Conservation (phyloP, 495 filamentous ascomycete genomes). For the Penicillium parvum region DNA sequence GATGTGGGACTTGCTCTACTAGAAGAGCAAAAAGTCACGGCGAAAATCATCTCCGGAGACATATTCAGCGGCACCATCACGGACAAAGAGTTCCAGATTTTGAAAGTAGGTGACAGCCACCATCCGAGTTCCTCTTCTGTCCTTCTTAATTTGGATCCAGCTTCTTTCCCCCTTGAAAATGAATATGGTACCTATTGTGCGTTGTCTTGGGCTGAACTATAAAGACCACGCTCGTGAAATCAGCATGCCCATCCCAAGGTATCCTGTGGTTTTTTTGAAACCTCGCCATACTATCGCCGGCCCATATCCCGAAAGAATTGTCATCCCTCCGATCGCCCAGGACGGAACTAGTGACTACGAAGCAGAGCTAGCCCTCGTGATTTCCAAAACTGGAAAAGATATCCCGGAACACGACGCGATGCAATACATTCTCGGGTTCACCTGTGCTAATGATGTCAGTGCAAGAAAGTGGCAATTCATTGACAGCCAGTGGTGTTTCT, state of each 20-base stretch:
- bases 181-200: slow-evolving; percentile 30
- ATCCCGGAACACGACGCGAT: slow-evolving; percentile 59
- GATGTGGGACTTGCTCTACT: slow-evolving; percentile 30
- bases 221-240: slow-evolving; percentile 58
- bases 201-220: slow-evolving; percentile 72
- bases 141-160: no score
- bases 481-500: slow-evolving; percentile 21
- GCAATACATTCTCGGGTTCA: slow-evolving; percentile 63
- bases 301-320: slow-evolving; percentile 46
- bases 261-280: slow-evolving; percentile 69
- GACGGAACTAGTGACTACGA: slow-evolving; percentile 60
- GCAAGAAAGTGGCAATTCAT: slow-evolving; percentile 68
- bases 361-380: slow-evolving; percentile 63
- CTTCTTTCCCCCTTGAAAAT: no score
- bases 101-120: no score
- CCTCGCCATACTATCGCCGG: slow-evolving; percentile 59
- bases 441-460: slow-evolving; percentile 64
- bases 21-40: not conserved
- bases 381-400: slow-evolving; percentile 57
- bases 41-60: not conserved
- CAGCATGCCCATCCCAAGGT: slow-evolving; percentile 61
- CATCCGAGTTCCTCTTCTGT: no score
- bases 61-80: not conserved
- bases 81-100: no score
- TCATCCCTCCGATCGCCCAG: slow-evolving; percentile 36